Conservation (phyloP, 495 filamentous ascomycete species). For the Cercophora newfieldiana region DNA sequence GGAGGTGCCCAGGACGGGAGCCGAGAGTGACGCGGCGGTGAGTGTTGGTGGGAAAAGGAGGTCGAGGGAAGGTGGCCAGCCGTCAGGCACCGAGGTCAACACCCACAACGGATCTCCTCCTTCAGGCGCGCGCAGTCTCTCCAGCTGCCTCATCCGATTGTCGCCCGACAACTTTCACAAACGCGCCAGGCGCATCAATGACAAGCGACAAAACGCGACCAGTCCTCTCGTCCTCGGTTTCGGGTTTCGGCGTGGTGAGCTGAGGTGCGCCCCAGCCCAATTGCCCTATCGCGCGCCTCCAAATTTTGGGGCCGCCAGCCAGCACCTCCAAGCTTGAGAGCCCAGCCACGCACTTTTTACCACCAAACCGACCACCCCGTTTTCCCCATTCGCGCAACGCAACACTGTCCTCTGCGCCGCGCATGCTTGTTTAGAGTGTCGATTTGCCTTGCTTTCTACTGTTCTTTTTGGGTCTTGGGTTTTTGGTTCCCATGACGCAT, state of each 20-base stretch:
- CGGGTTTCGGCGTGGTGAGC: neutral
- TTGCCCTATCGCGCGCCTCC: conserved; percentile 11
- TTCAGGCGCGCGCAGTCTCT: conserved; percentile 5
- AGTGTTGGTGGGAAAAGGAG: conserved; percentile 8
- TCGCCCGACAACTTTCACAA: conserved; percentile 25
- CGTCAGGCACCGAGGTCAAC: conserved; percentile 27
- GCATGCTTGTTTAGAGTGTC: conserved; percentile 7
- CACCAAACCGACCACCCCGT: conserved; percentile 30
- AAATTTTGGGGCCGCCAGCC: conserved; percentile 3
- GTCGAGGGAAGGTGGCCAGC: conserved; percentile 9
- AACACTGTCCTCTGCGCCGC: conserved; percentile 15
- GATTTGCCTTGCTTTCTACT: conserved; percentile 16
- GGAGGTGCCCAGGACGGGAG: conserved; percentile 13
- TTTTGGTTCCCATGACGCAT: conserved; percentile 16
- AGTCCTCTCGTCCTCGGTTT: conserved; percentile 6
- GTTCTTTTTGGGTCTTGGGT: conserved; percentile 12
- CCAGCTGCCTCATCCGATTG: conserved; percentile 22
- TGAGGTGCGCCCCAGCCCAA: neutral
- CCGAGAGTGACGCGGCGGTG: conserved; percentile 22
- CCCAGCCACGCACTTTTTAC: conserved; percentile 13
- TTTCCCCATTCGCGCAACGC: conserved; percentile 26
- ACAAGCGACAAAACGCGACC: conserved; percentile 16
- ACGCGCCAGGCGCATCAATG: conserved; percentile 18
- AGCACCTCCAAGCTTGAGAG: conserved; percentile 10
- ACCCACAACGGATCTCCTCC: conserved; percentile 8